Evolutionary conservation across 192 early-diverging fungal genomes (phyloP), one percentile per base, ranked within the genome.

Genomic region (Linnemannia elongata): DNA sequence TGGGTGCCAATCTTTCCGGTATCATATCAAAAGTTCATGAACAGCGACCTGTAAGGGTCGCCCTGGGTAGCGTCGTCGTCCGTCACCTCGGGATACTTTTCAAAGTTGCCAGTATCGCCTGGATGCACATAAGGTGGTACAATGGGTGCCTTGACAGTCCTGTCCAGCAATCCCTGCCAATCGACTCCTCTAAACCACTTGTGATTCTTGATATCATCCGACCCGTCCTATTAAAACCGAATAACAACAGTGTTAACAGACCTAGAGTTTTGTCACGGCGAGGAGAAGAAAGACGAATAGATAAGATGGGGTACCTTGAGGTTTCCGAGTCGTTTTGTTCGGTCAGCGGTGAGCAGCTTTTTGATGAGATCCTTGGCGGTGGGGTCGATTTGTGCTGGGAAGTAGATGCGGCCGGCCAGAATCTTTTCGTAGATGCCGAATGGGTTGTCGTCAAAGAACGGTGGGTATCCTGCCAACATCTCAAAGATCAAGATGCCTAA

Each of bases 341-440:
- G 92, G 88, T 99, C 98, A 10, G 97, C 93, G 7, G 96, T 97
- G 63, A 99, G 89, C 47, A 99, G 89, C n/a, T 95, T 92, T 79
- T 96, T 96, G 79, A 99, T 95, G 38, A 99, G 91, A 82, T 99
- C 98, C 81, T 94, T 96, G 15, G 97, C 98, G 27, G 92, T 76
- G 1, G 94, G 81, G 72, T 97, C 95, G 75, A 99, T 96, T 89
- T 97, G 95, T 17, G 95, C 78, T 38, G 98, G 97, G 81, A 98
- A 99, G 57, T 92, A 94, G 66, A 98, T 94, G 79, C 93, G 94
- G 66, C 98, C 97, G 3, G 93, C 94, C 36, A 99, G 90, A 83
- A 99, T 99, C 89, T 99, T 99, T 90, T 98, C 98, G 90, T 99
- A 99, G 85, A 99, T 99, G 36, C 97, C 97, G 89, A 98, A 98